Evolutionary conservation across 2,329 filamentous ascomycete species (phyloP).

Genomic region (Stagonosporopsis cucurbitacearum): DNA sequence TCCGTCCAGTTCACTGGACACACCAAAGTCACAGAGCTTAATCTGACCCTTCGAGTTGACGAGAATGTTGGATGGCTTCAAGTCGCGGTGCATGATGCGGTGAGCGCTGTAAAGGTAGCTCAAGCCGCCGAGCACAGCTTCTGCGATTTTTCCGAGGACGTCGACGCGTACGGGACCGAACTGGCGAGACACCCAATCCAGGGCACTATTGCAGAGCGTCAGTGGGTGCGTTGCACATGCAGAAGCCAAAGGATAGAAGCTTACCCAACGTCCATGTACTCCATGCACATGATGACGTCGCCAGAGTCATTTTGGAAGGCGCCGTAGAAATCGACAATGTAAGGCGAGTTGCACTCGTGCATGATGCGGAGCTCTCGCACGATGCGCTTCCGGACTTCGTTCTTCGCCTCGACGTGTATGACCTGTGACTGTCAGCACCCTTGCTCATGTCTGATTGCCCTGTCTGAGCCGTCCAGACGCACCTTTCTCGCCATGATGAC

Average conservation of each 20-base stretch:
- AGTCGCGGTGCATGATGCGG: constrained; percentile 98
- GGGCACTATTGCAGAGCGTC: constrained; percentile 65
- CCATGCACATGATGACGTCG: constrained; percentile 99
- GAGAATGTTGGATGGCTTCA: constrained; percentile 97
- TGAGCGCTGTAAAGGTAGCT: constrained; percentile 95
- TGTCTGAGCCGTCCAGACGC: constrained; percentile 26
- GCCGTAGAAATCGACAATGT: constrained; percentile 97
- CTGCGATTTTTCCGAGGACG: constrained; percentile 95
- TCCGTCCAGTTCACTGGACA: constrained; percentile 97
- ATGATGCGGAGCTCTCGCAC: constrained; percentile 97
- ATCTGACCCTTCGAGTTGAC: constrained; percentile 94
- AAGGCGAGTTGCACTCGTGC: constrained; percentile 95
- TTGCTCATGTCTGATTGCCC: neutral
- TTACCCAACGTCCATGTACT: constrained; percentile 99
- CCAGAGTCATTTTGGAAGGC: constrained; percentile 96
- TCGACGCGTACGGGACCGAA: constrained; percentile 96
- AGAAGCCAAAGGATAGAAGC: constrained; percentile 45
- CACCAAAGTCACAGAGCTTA: constrained; percentile 98
- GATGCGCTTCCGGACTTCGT: constrained; percentile 95
- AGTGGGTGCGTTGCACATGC: constrained; percentile 18
- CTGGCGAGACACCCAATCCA: constrained; percentile 91
- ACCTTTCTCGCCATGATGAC: constrained; percentile 99
- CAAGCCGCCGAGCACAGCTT: constrained; percentile 89
- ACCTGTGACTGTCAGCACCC: constrained; percentile 64
- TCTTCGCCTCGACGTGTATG: constrained; percentile 97